A percentile compares a stretch with the other conserved stretches of the same genome.
phyloP scores from a whole-genome alignment of 768 basidiomycete genomes.

The Mrakia blollopis region DNA sequence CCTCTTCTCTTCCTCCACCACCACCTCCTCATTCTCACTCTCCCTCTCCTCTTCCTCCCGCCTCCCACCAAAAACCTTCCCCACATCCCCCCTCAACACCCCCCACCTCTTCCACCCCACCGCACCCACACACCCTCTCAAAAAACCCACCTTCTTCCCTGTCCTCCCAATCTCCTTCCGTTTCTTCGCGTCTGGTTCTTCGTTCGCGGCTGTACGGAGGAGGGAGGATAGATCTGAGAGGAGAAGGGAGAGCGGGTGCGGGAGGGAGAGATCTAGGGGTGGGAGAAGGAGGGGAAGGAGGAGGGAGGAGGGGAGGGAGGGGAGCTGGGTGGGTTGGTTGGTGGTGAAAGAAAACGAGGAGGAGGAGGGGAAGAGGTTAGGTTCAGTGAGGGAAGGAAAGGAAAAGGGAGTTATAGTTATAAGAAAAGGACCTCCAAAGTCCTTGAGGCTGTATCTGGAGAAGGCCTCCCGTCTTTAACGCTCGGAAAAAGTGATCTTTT shows the following conservation, averaged over 20 bases:
- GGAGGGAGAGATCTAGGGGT: constrained; percentile 1
- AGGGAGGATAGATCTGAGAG: neutral
- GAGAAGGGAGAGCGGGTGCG: constrained; percentile 14
- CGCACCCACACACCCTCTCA: neutral
- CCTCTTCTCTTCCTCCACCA: neutral
- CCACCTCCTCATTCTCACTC: neutral
- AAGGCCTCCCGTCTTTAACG: no score
- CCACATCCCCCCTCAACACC: neutral
- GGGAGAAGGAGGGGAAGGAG: constrained; percentile 19
- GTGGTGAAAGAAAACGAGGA: neutral
- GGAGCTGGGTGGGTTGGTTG: neutral
- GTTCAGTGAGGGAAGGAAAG: no score
- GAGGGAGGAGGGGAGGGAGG: neutral
- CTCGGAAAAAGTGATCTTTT: no score
- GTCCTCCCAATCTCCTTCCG: neutral
- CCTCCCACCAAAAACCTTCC: neutral
- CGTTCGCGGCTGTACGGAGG: neutral
- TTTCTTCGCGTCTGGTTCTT: neutral
- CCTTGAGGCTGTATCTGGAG: no score
- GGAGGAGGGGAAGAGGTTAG: no score
- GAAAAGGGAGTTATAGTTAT: no score
- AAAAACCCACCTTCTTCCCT: constrained; percentile 5
- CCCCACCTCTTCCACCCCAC: neutral
- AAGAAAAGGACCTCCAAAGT: no score
- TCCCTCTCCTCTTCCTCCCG: neutral